Evolutionary conservation across 2,329 filamentous ascomycete species (phyloP), one percentile per base, ranked within the genome.

Genomic region (Didymella exigua): DNA sequence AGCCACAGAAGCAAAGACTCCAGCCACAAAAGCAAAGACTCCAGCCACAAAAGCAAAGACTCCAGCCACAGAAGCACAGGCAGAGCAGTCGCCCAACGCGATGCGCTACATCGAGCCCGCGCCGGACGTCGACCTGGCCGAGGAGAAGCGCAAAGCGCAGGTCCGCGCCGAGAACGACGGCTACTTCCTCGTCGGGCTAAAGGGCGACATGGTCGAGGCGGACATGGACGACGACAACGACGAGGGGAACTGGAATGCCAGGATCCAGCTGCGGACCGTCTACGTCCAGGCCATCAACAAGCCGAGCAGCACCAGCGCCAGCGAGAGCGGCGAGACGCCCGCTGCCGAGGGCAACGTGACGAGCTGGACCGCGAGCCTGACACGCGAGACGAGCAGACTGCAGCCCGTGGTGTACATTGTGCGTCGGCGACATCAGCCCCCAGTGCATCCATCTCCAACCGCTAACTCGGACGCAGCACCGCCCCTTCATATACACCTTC

Each of bases 401-500:
- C 84, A 87, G 0, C 87, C 90, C 1, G 82, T 92, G 6, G 83
- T 92, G 44, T 93, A 92, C 68, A 83, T 88, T 40, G 86, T 76
- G 63, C 49, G 74, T 65, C 16, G 10, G 3, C 14, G 2, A 1
- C 7, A 1, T 26, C 16, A 8, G n/a, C 10, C 3, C 3, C 19
- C 4, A 7, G 5, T n/a, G n/a, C n/a, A n/a, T 11, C 2, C 4
- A 11, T 9, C 26, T 27, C 9, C 11, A 19, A 23, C 44, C n/a
- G n/a, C n/a, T n/a, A n/a, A n/a, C n/a, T n/a, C n/a, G n/a, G n/a
- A n/a, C 6, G 14, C 44, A 76, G 72, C 79, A 87, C 70, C 84
- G 82, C 21, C 90, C 90, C 0, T 93, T 93, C 73, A 83, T 93
- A 42, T 93, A 90, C 70, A 84, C 87, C 1, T 88, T 95, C 57